Conservation (phyloP, 345 rosid genomes). For the Toxicodendron radicans region DNA sequence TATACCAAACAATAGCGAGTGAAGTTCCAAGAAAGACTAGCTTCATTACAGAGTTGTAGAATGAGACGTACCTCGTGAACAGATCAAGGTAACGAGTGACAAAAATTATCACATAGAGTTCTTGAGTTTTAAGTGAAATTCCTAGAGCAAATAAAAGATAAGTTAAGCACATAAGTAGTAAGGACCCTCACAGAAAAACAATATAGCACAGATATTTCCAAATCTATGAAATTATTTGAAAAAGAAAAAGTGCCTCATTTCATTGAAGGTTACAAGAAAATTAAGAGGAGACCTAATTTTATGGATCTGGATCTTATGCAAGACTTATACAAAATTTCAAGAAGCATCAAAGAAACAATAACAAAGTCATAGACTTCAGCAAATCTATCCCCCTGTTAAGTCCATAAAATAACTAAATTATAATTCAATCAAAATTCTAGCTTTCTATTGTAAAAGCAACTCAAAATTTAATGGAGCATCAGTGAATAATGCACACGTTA, state of each 20-base stretch:
- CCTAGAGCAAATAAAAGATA: constrained; percentile 26
- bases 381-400: neutral
- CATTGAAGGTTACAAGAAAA: neutral
- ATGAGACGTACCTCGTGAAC: constrained; percentile 29
- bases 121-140: constrained; percentile 48
- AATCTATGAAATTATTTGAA: neutral
- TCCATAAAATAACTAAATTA: neutral
- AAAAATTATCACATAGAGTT: constrained; percentile 48
- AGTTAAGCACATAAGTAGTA: neutral
- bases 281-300: neutral
- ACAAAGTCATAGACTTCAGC: neutral
- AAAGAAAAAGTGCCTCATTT: neutral
- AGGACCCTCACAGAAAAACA: neutral
- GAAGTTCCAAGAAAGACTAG: constrained; percentile 42
- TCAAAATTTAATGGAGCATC: neutral
- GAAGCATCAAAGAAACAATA: neutral
- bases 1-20: constrained; percentile 48
- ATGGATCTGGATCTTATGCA: neutral
- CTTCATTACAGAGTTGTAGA: constrained; percentile 49
- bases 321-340: neutral
- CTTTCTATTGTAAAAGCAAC: neutral
- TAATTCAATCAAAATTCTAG: neutral
- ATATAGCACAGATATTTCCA: neutral
- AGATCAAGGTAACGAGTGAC: constrained; percentile 43
- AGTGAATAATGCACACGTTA: neutral